Evolutionary conservation across 208 protist genomes (phyloP).

Genomic region (Blastocrithidia nonstop): DNA sequence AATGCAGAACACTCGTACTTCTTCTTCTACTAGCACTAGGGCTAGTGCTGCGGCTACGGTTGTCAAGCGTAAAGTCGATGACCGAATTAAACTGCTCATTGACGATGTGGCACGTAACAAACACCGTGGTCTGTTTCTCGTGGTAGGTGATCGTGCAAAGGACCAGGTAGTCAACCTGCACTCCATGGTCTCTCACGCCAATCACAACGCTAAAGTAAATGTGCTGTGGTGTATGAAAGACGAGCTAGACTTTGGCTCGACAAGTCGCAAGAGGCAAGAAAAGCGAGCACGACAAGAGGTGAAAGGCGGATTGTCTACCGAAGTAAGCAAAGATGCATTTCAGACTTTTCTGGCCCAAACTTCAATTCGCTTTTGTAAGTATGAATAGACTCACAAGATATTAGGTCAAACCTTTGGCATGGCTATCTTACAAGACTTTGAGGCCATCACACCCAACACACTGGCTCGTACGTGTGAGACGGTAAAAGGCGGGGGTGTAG

Average conservation of each 20-base stretch:
- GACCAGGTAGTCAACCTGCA: conserved; percentile 98
- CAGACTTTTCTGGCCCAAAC: conserved; percentile 97
- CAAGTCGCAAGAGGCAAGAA: conserved; percentile 88
- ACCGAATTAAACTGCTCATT: conserved; percentile 90
- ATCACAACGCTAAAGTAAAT: conserved; percentile 90
- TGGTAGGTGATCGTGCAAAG: conserved; percentile 96
- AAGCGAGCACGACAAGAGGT: conserved; percentile 90
- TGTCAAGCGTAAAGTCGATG: conserved; percentile 91
- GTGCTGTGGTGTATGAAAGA: conserved; percentile 99
- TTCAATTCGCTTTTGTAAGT: conserved; percentile 98
- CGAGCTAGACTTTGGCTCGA: conserved; percentile 95
- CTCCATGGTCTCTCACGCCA: conserved; percentile 96
- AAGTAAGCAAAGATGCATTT: conserved; percentile 94
- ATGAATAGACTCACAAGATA: conserved; percentile 97
- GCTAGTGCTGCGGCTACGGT: too few relatives aligned
- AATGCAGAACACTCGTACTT: too few relatives aligned
- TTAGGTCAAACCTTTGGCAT: conserved; percentile 99
- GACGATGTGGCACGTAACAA: conserved; percentile 92
- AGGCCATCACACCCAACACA: conserved; percentile 98
- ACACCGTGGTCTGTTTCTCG: conserved; percentile 94
- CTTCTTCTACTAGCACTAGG: too few relatives aligned
- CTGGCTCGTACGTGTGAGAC: conserved; percentile 99
- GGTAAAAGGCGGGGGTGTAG: conserved; percentile 97
- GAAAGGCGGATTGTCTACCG: conserved; percentile 84
- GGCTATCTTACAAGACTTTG: conserved; percentile 98